Evolutionary conservation across 2,329 filamentous ascomycete genomes (phyloP), one percentile per base, ranked within the genome.

Genomic region (Annulohypoxylon truncatum): DNA sequence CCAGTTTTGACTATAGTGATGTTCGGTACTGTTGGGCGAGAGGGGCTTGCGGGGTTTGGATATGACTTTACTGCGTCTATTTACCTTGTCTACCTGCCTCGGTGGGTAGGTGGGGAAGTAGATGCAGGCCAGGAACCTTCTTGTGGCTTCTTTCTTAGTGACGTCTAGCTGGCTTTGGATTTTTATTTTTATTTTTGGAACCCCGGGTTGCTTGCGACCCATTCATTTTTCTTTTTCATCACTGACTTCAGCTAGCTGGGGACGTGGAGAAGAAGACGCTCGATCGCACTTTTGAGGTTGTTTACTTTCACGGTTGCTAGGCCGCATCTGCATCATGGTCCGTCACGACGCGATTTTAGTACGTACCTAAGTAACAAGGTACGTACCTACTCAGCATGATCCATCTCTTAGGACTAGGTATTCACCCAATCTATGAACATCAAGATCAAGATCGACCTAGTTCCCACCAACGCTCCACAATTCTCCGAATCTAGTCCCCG

Each of bases 401-500:
- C n/a, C n/a, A n/a, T n/a, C n/a, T n/a, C n/a, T n/a, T n/a, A n/a
- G n/a, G n/a, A n/a, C n/a, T n/a, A n/a, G n/a, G n/a, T n/a, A n/a
- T n/a, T n/a, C n/a, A n/a, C n/a, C n/a, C n/a, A n/a, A n/a, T n/a
- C n/a, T n/a, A n/a, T n/a, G n/a, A n/a, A n/a, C n/a, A n/a, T 2
- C 22, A 24, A 4, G 1, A 13, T 12, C 20, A 18, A 26, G 9
- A 22, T 26, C 6, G 5, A 50, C 18, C 9, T 67, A 69, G 29
- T 64, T 71, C 55, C 75, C 75, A 15, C 55, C 29, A 2, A 64
- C n/a, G 4, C 31, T 64, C 57, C 61, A 71, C 24, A 75, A 53
- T 28, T 72, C 69, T 10, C 66, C 69, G 47, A 75, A 73, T 48
- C 68, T 64, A 1, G 63, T 73, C n/a, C 66, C 67, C 9, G 56